Base-by-base conservation (phyloP, 345 rosid genomes). In the Populus euphratica region DNA sequence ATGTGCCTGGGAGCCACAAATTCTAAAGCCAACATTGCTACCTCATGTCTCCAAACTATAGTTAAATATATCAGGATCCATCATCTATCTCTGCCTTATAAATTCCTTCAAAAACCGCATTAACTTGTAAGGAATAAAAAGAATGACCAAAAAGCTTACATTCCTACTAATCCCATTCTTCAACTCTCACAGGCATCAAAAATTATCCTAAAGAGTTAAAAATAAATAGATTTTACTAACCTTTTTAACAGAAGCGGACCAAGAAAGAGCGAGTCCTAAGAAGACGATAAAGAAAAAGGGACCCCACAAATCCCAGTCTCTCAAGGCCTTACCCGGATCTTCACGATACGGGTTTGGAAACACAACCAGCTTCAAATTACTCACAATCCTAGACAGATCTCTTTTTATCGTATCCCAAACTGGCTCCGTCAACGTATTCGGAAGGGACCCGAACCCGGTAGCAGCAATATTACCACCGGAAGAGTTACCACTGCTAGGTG, bases 241-340 rank as follows among this genome's bases (percentile, higher is more conserved):
- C 94, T 91, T 91, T 86, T 88, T 85, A 11, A 88, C 91, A 4
- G 93, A 90, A 13, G 93, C 96, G 41, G 96, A 91, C 94, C 96
- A 91, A 0, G 99, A 96, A 23, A 96, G 97, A 62, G 88, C 81
- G 49, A 96, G 99, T 0, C 99, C 99, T 73, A 92, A 77, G 79
- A 94, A 94, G 41, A 96, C 97, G 35, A 96, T 91, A 76, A 94
- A 94, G 90, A 96, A 96, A 78, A 94, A 96, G 0, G 98, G 99
- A 5, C 99, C 97, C 97, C 99, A 96, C 0, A 96, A 91, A 90
- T 94, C 99, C 99, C 99, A 96, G 86, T 96, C 98, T 79, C 98
- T 84, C 81, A 96, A 85, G 5, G 98, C 98, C 87, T 96, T 94
- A 14, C 98, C 99, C 2, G 98, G 99, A 87, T 96, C 97, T 25